A percentile compares a stretch with the other conserved stretches of the same genome.
These are phyloP conservation scores for Naumovozyma dairenensis DNA, from an alignment of 805 yeast species.

Conservation along the genomic window DNA sequence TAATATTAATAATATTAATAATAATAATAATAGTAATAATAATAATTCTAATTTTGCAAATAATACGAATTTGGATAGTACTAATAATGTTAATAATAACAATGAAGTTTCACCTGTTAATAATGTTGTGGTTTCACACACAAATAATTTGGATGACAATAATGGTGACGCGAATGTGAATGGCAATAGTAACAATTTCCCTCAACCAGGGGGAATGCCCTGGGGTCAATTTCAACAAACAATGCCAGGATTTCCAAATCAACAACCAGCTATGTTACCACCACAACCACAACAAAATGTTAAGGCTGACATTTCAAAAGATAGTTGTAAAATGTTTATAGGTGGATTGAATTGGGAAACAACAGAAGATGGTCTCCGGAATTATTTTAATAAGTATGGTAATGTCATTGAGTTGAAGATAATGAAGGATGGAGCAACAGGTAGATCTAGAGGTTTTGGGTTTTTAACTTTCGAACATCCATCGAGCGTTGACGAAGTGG, in stretches of 20 bases:
- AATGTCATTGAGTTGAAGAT: constrained; percentile 81
- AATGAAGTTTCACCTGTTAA: background rate
- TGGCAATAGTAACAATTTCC: background rate
- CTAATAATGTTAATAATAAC: constrained; percentile 8
- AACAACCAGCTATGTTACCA: constrained; percentile 4
- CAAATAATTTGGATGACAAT: constrained; percentile 7
- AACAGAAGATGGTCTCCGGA: constrained; percentile 73
- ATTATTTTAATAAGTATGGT: constrained; percentile 82
- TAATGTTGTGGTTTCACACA: constrained; percentile 4
- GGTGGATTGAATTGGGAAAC: constrained; percentile 99
- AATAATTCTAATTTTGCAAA: constrained; percentile 7
- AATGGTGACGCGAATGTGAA: constrained; percentile 1
- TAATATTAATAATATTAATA: constrained; percentile 7
- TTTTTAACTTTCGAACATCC: constrained; percentile 81
- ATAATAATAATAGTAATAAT: constrained; percentile 6
- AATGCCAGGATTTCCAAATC: constrained; percentile 25
- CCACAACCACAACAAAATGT: constrained; percentile 14
- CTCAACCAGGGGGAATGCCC: constrained; percentile 11
- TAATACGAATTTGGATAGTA: constrained; percentile 6
- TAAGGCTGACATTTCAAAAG: constrained; percentile 50
- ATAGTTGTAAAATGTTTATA: constrained; percentile 84
- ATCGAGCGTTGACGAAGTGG: constrained; percentile 73
- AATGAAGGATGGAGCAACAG: constrained; percentile 82
- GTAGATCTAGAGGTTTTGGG: constrained; percentile 92
- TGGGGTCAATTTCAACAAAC: constrained; percentile 29